These are phyloP conservation scores for Panicum miliaceum DNA, from an alignment of 176 grass and related monocot genomes.

Conservation along the genomic window DNA sequence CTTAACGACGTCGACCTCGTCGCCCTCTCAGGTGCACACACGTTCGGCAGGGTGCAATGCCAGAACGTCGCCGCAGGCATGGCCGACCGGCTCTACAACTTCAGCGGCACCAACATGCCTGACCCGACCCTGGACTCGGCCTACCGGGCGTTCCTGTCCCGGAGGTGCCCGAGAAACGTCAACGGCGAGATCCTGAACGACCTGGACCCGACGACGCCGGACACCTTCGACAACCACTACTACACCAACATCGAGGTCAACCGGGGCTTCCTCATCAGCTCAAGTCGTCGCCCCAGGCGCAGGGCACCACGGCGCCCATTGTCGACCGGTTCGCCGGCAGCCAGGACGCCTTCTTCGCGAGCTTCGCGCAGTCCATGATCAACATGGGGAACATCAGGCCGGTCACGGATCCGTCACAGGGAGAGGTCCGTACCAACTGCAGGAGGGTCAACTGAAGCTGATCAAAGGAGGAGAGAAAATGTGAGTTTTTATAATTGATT, in stretches of 20 bases:
- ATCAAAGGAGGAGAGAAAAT: no score
- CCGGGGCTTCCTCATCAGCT: constrained; percentile 52
- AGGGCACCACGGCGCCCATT: constrained; percentile 34
- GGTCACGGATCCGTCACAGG: background rate
- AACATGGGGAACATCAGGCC: constrained; percentile 55
- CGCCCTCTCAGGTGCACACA: constrained; percentile 67
- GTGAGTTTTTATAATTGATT: no score
- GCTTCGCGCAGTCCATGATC: constrained; percentile 60
- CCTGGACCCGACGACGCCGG: constrained; percentile 52
- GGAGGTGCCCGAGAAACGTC: constrained; percentile 42
- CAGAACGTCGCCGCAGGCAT: background rate
- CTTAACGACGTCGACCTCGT: constrained; percentile 61
- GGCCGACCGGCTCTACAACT: constrained; percentile 63
- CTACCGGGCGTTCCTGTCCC: constrained; percentile 31
- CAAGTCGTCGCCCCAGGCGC: constrained; percentile 33
- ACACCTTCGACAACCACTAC: constrained; percentile 72
- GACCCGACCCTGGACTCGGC: constrained; percentile 43
- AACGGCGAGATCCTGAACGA: background rate
- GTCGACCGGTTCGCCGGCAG: constrained; percentile 12
- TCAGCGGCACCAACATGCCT: constrained; percentile 33
- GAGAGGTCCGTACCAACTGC: background rate
- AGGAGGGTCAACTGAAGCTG: background rate
- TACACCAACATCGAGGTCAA: constrained; percentile 51
- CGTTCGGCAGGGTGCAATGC: constrained; percentile 62
- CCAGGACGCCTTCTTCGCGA: constrained; percentile 56